These are phyloP conservation scores for Sedum album DNA, from an alignment of 164 flowering plant genomes.

Conservation along the genomic window DNA sequence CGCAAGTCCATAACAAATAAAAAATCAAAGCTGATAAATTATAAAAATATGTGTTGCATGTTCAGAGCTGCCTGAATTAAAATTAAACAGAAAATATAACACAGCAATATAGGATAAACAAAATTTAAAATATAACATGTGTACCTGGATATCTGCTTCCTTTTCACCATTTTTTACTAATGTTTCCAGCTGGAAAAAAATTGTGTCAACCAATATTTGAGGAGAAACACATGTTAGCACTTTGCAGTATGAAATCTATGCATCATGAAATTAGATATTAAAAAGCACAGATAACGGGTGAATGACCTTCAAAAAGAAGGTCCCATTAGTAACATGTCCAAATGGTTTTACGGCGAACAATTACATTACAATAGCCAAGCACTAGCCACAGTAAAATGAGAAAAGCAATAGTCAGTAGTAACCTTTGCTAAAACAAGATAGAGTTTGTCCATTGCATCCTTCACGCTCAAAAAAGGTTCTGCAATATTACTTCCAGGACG, in stretches of 20 bases:
- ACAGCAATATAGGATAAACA: not conserved
- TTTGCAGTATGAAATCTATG: not conserved
- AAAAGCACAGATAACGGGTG: not conserved
- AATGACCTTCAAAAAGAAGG: not conserved
- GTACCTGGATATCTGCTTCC: slow-evolving; percentile 86
- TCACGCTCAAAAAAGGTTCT: slow-evolving; percentile 60
- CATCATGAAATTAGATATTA: too few species aligned
- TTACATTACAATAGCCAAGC: not conserved
- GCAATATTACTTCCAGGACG: slow-evolving; percentile 39
- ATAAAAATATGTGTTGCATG: not conserved
- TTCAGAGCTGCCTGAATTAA: not conserved
- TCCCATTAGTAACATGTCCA: not conserved
- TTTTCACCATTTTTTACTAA: slow-evolving; percentile 43
- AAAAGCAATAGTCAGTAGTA: not conserved
- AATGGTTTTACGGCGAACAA: not conserved
- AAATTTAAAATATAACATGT: not conserved
- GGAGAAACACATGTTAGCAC: not conserved
- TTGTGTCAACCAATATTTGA: not conserved
- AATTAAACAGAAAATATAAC: not conserved
- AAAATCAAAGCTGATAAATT: not conserved
- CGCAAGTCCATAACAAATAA: not conserved
- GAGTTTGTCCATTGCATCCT: slow-evolving; percentile 86
- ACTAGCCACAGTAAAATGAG: not conserved
- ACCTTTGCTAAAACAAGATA: slow-evolving; percentile 77
- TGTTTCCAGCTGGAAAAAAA: slow-evolving; percentile 57